A percentile compares a stretch with the other conserved stretches of the same genome.
phyloP scores from a whole-genome alignment of 176 grass and related monocot genomes.

The Carex myosuroides region DNA sequence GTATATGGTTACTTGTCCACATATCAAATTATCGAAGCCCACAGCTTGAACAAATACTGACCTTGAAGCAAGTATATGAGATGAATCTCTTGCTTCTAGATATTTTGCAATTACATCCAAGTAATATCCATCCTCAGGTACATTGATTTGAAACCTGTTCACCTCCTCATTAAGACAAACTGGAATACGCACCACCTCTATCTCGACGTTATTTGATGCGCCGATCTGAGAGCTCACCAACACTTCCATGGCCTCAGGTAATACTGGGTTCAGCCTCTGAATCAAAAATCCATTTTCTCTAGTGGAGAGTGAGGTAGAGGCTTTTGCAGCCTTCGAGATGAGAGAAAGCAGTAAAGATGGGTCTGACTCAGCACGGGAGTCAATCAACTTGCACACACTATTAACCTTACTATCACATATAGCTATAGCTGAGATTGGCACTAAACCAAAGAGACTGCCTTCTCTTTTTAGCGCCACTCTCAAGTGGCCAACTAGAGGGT shows the following conservation, averaged over 20 bases:
- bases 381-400: slow-evolving; percentile 62
- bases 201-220: slow-evolving; percentile 28
- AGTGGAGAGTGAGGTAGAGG: slow-evolving; percentile 38
- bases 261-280: slow-evolving; percentile 45
- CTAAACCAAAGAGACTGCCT: slow-evolving; percentile 41
- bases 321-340: slow-evolving; percentile 59
- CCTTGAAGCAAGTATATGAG: slow-evolving; percentile 71
- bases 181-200: slow-evolving; percentile 57
- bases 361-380: slow-evolving; percentile 55
- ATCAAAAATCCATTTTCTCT: slow-evolving; percentile 51
- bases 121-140: slow-evolving; percentile 59
- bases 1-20: slow-evolving; percentile 1
- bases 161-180: slow-evolving; percentile 45
- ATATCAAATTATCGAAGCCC: not conserved
- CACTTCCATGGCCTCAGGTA: slow-evolving; percentile 35
- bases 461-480: slow-evolving; percentile 49
- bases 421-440: slow-evolving; percentile 57
- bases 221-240: slow-evolving; percentile 33
- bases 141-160: slow-evolving; percentile 37
- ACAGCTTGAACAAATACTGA: slow-evolving; percentile 14
- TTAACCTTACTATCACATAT: slow-evolving; percentile 71
- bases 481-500: slow-evolving; percentile 81
- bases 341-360: slow-evolving; percentile 56
- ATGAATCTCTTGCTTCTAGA: slow-evolving; percentile 53
- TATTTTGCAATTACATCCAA: slow-evolving; percentile 62